Base-by-base conservation (phyloP, 768 basidiomycete genomes). In the Imleria badia region DNA sequence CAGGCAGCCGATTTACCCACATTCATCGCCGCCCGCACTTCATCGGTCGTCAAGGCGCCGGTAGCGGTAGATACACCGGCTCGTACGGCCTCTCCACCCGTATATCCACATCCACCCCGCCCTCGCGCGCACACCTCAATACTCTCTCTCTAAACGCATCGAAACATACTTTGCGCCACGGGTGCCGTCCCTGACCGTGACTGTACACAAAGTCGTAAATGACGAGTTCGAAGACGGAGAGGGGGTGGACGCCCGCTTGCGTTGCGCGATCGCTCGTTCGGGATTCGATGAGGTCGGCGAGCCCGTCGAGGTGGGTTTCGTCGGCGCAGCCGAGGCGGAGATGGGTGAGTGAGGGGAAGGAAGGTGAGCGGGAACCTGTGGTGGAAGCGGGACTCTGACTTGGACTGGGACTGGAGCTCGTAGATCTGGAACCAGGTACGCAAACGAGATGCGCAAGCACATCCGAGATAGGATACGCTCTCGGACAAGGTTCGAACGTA, bases 1-100 rank as follows among this genome's bases (percentile, higher is more conserved):
- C 26, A 26, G 26, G 26, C 26, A 26, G 26, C 26, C 26, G 26
- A 26, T 26, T 26, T 6, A 26, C 26, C 26, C 26, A 26, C 26
- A 26, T 6, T 26, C 22, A 40, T 40, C 40, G 3, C 40, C n/a
- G 7, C n/a, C 44, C 9, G 7, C n/a, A 6, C 19, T 44, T 9
- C 47, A 29, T 12, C 20, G 15, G 20, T 6, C 5, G 3, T 59
- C 60, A 60, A 44, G 66, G 41, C 34, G 58, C 17, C 0, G 58
- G 41, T 31, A 60, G 14, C 0, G 58, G 17, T 11, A 69, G 23
- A 49, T 68, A 69, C 31, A 46, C 57, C 0, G 66, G 66, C 10
- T 69, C 62, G 14, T 68, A 68, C 26, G 67, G 65, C 51, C 64
- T 38, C 40, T 69, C 65, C 3, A 69, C 60, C 35, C 41, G 39